Evolutionary conservation across 1,139 yeast species (phyloP), one percentile per base, ranked within the genome.

Genomic region (Yamadazyma friedrichii): DNA sequence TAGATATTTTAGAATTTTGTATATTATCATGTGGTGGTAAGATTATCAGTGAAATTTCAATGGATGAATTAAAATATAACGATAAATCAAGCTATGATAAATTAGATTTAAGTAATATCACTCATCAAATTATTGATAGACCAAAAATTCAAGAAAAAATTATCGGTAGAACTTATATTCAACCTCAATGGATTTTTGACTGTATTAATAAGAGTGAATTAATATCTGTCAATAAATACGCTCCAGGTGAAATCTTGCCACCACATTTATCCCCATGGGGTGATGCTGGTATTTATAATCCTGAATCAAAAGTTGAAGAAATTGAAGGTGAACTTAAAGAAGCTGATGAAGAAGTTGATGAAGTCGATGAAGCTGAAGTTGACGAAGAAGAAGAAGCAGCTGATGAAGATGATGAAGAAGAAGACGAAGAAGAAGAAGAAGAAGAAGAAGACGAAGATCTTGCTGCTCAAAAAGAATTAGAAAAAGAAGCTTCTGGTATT

Each of bases 181-280:
- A 93, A 68, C 98, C 99, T 27, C 98, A 93, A 72, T 94, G 98
- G 98, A 74, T 93, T 37, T 91, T 93, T 63, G 99, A 93, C 62
- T 83, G 88, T 57, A 73, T 94, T 51, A 93, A 93, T 69, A 84
- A 85, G 66, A 78, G 81, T 39, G 74, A 77, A 48, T 74, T 93
- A 48, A 73, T 86, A 43, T 78, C 93, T 30, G 96, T 87, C 20
- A 82, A 84, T 43, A 76, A 74, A 44, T 93, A 93, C 60, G 86
- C 94, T 34, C 96, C 96, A 3, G 98, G 99, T 43, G 98, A 93
- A 66, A 72, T 89, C 9, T 75, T 94, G 48, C 98, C 98, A 36
- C 98, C 98, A 33, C 98, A 93, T 65, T 76, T 94, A 59, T 86
- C 96, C 42, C 99, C 99, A 70, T 93, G 98, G 98, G 98, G 98